Percentiles rank a stretch among this genome's conserved stretches.
phyloP scores from a whole-genome alignment of 2,329 filamentous ascomycete genomes.

The Aspergillus tamarii region DNA sequence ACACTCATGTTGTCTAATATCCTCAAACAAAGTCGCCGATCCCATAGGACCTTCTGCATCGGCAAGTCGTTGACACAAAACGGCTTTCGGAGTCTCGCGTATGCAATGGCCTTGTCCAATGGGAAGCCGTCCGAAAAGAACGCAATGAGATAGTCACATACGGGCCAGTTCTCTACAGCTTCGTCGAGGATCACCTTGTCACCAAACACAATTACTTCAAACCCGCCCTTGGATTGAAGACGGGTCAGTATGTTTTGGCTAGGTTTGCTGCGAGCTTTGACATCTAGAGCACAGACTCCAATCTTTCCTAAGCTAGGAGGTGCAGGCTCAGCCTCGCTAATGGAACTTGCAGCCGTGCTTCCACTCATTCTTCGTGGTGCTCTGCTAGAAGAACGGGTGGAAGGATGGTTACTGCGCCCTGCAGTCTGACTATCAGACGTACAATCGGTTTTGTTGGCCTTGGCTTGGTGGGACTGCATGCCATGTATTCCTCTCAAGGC shows the following conservation, averaged over 20 bases:
- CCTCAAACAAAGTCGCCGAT: constrained; percentile 83
- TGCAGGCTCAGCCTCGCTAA: constrained; percentile 63
- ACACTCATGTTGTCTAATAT: constrained; percentile 89
- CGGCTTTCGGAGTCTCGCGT: constrained; percentile 87
- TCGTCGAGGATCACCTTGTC: constrained; percentile 99
- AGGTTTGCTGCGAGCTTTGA: constrained; percentile 95
- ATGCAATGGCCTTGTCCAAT: constrained; percentile 93
- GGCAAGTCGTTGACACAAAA: constrained; percentile 97
- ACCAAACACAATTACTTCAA: constrained; percentile 96
- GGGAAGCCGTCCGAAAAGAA: constrained; percentile 99
- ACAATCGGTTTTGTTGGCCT: constrained; percentile 24
- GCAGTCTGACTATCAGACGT: constrained; percentile 41
- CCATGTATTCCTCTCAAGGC: constrained; percentile 15
- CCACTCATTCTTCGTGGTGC: constrained; percentile 77
- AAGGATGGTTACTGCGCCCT: constrained; percentile 31
- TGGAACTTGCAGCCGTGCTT: constrained; percentile 79
- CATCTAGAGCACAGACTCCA: constrained; percentile 91
- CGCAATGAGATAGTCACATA: constrained; percentile 94
- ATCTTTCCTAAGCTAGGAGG: constrained; percentile 64
- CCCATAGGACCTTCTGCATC: constrained; percentile 97
- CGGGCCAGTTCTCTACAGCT: constrained; percentile 93
- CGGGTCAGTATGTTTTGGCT: constrained; percentile 95
- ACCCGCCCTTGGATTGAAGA: constrained; percentile 85
- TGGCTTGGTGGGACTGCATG: constrained; percentile 20
- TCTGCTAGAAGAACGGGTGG: constrained; percentile 63